phyloP scores from a whole-genome alignment of 352 stramenopile genomes.

The Blastocystis sp. region DNA sequence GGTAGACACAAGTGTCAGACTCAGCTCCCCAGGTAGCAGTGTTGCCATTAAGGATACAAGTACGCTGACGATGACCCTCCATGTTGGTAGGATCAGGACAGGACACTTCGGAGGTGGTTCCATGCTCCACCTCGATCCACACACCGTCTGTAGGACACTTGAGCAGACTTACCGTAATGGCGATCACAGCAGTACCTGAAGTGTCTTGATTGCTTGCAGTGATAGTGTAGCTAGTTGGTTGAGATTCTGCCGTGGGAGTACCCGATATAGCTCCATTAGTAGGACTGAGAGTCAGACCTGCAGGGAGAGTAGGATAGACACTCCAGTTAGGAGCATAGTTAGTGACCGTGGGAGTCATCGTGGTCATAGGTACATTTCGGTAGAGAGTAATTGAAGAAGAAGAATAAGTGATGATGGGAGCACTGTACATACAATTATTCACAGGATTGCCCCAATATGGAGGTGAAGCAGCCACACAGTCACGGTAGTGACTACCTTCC shows the following conservation, averaged over 20 bases:
- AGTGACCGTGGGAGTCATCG: not conserved
- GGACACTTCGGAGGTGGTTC: not conserved
- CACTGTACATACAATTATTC: slow-evolving; percentile 19
- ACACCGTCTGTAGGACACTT: slow-evolving; percentile 33
- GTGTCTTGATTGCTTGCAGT: slow-evolving; percentile 16
- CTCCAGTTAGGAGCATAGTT: slow-evolving; percentile 1
- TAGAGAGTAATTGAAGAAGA: not conserved
- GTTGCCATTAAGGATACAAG: not conserved
- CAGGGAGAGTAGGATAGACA: not conserved
- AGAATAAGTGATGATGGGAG: slow-evolving; percentile 27
- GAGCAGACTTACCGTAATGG: slow-evolving; percentile 30
- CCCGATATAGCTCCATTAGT: slow-evolving; percentile 42
- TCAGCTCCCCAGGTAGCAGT: not conserved
- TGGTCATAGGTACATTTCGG: slow-evolving; percentile 31
- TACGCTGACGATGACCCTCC: slow-evolving; percentile 43
- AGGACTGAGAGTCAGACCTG: slow-evolving; percentile 31
- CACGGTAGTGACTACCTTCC: slow-evolving; percentile 12
- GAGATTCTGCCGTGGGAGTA: not conserved
- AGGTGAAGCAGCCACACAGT: not conserved
- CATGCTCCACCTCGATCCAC: slow-evolving; percentile 46
- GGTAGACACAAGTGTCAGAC: slow-evolving; percentile 42
- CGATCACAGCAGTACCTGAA: not conserved
- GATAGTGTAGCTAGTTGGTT: not conserved
- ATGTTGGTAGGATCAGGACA: slow-evolving; percentile 45
- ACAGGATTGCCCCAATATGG: slow-evolving; percentile 35